Conservation (phyloP, 148 eudicot genomes). For the Hydrangea macrophylla region DNA sequence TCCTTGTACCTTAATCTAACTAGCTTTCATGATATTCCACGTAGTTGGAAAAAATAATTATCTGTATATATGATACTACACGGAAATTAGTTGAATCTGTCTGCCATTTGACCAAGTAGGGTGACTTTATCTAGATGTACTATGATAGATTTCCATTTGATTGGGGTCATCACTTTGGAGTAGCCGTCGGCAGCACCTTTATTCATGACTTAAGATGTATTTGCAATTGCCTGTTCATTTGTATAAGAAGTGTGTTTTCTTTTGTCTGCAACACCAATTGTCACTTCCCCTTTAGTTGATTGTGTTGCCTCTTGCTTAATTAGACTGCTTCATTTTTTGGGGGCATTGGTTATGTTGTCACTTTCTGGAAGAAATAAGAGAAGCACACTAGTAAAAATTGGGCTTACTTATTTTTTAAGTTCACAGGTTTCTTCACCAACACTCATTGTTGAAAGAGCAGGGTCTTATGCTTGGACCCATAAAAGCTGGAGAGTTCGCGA, state of each 20-base stretch:
- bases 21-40: too few species aligned
- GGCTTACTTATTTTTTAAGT: slow-evolving; percentile 1
- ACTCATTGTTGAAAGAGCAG: slow-evolving; percentile 92
- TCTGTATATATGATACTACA: too few species aligned
- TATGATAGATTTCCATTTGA: not conserved
- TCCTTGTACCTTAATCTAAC: not conserved
- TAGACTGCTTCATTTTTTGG: not conserved
- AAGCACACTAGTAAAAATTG: not conserved
- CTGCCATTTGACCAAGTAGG: too few species aligned
- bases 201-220: not conserved
- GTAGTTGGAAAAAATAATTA: not conserved
- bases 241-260: not conserved
- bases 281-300: not conserved
- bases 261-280: not conserved
- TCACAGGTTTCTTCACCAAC: slow-evolving; percentile 93
- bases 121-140: not conserved
- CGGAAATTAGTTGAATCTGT: too few species aligned
- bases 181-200: not conserved
- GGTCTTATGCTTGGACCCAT: slow-evolving; percentile 91
- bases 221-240: not conserved
- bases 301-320: not conserved
- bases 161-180: not conserved
- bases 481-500: slow-evolving; percentile 97
- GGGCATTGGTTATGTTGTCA: not conserved
- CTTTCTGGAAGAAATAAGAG: not conserved